Base-by-base conservation (phyloP, 768 basidiomycete species). In the Lentinula aciculospora region DNA sequence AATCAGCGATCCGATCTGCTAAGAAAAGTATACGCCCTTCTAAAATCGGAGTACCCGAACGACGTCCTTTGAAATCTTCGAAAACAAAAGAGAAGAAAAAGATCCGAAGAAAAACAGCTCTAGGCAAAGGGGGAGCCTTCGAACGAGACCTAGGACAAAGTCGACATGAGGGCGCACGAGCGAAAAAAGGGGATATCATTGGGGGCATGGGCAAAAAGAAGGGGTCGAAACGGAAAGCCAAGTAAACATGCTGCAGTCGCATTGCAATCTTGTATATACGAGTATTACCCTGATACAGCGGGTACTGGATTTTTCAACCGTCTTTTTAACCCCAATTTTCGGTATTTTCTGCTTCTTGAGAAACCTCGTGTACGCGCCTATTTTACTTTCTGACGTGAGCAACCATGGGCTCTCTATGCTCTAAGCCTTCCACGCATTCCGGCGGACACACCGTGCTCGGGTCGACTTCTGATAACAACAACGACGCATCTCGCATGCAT, bases 1-100 rank as follows among this genome's bases (percentile, higher is more conserved):
- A 81, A 39, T 88, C 89, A 15, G 86, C 94, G 1, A 89, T 97
- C 61, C 89, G 95, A 56, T 82, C 83, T 12, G 94, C 90, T 9
- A 98, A 98, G 74, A 95, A 88, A 72, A 78, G 85, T 7, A 72
- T 76, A 34, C 81, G 82, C 62, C 89, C 89, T 1, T 72, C 72
- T 9, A 97, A 92, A 77, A 92, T 94, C 61, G 87, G 89, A 37
- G 70, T 77, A 44, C 74, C 79, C 31, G 73, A 78, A 64, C 62
- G 63, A 59, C 65, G 67, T 21, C 60, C 68, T 19, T 63, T 66
- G 13, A 65, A 67, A 28, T 50, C 66, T 39, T 64, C 51, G 59
- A 60, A 65, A 57, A 55, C 70, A 50, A 70, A 67, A 59, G 66
- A 66, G 62, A 56, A 56, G 36, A 40, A 50, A 58, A 76, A 71